Conservation (phyloP, 495 filamentous ascomycete genomes). For the Penicillium arizonense region DNA sequence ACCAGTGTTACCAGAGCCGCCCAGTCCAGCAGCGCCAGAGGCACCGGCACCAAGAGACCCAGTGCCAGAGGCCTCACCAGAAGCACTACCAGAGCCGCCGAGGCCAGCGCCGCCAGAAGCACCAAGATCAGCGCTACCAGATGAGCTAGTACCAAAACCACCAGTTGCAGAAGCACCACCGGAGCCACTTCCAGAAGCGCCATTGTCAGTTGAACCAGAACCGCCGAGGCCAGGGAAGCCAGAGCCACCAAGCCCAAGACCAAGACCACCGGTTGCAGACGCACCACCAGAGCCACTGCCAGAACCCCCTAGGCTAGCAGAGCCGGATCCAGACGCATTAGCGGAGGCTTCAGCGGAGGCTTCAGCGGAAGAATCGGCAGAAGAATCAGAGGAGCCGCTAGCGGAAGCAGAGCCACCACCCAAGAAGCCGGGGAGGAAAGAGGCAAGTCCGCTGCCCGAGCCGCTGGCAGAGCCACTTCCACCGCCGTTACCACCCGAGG, state of each 20-base stretch:
- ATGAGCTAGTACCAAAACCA: background rate
- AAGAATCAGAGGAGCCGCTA: background rate
- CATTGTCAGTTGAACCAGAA: background rate
- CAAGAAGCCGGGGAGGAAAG: background rate
- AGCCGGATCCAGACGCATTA: background rate
- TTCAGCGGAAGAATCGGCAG: background rate
- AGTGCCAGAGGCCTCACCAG: background rate
- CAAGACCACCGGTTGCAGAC: constrained; percentile 3
- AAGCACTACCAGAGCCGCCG: background rate
- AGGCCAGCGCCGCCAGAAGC: background rate
- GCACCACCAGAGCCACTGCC: background rate
- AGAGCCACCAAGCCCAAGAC: constrained; percentile 3
- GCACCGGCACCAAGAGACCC: background rate
- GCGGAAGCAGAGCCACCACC: background rate
- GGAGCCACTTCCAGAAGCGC: constrained; percentile 1
- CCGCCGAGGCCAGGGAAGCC: background rate
- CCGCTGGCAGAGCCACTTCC: constrained; percentile 2
- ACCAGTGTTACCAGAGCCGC: background rate
- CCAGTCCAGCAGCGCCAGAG: background rate
- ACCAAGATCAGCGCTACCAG: background rate
- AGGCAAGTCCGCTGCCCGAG: background rate
- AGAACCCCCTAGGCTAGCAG: background rate
- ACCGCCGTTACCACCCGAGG: background rate
- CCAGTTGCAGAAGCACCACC: constrained; percentile 1
- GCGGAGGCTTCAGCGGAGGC: background rate